Evolutionary conservation across 345 rosid species (phyloP).

Genomic region (Eucalyptus erythrocorys): DNA sequence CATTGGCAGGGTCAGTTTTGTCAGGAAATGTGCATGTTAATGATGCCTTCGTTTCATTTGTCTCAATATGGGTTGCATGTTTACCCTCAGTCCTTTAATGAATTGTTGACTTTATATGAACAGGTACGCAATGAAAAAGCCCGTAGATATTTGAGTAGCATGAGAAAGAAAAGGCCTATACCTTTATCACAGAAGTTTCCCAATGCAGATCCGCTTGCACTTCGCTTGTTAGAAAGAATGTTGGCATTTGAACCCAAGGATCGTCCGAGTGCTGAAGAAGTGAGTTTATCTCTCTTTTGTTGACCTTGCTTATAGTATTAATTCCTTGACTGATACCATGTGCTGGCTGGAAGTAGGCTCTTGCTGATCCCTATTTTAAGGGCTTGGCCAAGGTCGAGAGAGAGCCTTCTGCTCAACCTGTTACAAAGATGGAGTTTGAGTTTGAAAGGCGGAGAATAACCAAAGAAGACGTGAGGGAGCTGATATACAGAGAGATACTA

Average conservation of each 20-base stretch:
- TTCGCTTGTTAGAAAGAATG: constrained; percentile 80
- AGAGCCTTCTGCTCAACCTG: constrained; percentile 95
- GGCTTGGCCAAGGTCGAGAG: constrained; percentile 93
- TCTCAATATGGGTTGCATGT: neutral
- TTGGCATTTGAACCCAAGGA: constrained; percentile 92
- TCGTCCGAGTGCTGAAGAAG: constrained; percentile 93
- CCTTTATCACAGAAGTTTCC: constrained; percentile 87
- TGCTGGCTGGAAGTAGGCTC: constrained; percentile 44
- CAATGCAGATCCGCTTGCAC: constrained; percentile 87
- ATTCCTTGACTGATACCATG: neutral
- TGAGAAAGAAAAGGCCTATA: constrained; percentile 83
- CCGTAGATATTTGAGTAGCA: constrained; percentile 86
- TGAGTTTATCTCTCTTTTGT: neutral
- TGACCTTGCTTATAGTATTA: neutral
- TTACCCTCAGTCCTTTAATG: neutral
- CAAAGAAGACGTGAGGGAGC: constrained; percentile 91
- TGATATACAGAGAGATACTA: constrained; percentile 81
- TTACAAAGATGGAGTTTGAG: constrained; percentile 91
- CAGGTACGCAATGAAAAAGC: constrained; percentile 99
- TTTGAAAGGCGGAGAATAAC: constrained; percentile 94
- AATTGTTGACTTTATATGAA: neutral
- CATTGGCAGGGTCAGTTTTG: constrained; percentile 66
- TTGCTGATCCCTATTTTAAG: constrained; percentile 88
- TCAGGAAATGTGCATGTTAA: neutral
- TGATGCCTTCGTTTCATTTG: neutral